Base-by-base conservation (phyloP, 2,329 filamentous ascomycete species). In the Pseudohalonectria lignicola region DNA sequence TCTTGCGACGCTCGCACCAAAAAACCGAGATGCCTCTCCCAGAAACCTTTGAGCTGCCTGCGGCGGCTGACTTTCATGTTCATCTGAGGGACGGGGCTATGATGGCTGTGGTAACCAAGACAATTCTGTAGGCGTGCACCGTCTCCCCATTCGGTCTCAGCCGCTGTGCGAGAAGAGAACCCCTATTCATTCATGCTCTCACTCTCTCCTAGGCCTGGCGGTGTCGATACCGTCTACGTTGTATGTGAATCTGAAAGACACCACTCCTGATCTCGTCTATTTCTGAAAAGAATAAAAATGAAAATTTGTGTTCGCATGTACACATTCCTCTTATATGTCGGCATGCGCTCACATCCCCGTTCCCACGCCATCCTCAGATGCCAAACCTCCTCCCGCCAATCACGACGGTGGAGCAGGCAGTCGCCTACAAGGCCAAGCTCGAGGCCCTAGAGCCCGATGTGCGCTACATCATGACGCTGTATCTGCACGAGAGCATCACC, bases 391-490 rank as follows among this genome's bases (percentile, higher is more conserved):
- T 75, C 2, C 78, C 79, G 10, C 74, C 78, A 13, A 61, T 81
- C 39, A 79, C 71, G 12, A 76, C 68, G 16, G 72, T 79, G 31
- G 62, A 62, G 34, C 64, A 75, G 55, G 82, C 78, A 8, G 62
- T 86, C 18, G 74, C 75, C 31, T 87, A 87, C 60, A 71, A 78
- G 55, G 55, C 64, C 19, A 66, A 70, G 33, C 64, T 87, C 13
- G 63, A 71, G 47, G 66, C 69, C 31, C 61, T 82, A 43, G 74
- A 78, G 36, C 68, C 74, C 3, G 65, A 69, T 37, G 74, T 86
- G 42, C 71, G 71, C 42, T 86, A 76, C 51, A 70, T 87, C 42
- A 86, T 87, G 81, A 81, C 82, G 2, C 67, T 87, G 31, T 86
- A 59, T 43, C 48, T 60, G 13, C 78, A 84, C 52, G 62, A 69